phyloP scores from a whole-genome alignment of 306 rosid species.

The Corylus avellana region DNA sequence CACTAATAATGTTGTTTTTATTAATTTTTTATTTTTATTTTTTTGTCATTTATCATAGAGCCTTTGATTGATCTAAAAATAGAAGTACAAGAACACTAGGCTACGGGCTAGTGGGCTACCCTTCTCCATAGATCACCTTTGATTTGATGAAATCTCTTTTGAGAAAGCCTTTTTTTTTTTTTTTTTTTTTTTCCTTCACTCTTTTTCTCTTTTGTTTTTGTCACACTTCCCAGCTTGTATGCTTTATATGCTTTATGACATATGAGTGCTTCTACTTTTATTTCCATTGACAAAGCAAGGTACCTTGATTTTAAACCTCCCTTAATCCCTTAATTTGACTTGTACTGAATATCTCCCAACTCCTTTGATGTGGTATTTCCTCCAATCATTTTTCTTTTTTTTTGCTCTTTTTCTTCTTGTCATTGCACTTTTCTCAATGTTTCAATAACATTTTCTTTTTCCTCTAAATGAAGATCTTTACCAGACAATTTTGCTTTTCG shows the following conservation, averaged over 20 bases:
- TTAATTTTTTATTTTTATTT: too few relatives aligned
- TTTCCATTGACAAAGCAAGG: slow-evolving; percentile 18
- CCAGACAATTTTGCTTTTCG: not conserved
- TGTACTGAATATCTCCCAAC: not conserved
- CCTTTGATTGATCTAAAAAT: not conserved
- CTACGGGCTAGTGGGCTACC: too few relatives aligned
- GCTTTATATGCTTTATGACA: not conserved
- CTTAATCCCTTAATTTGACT: not conserved
- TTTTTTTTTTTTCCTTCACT: not conserved
- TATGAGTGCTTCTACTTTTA: slow-evolving; percentile 15
- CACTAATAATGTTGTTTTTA: not conserved
- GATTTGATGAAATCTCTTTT: not conserved
- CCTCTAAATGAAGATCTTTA: not conserved
- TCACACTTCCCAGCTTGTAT: not conserved
- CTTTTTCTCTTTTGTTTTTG: not conserved
- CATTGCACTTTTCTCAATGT: not conserved
- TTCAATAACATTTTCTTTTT: not conserved
- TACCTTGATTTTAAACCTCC: not conserved
- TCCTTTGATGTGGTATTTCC: not conserved
- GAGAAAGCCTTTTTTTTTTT: not conserved
- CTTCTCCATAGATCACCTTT: not conserved
- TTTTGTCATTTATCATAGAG: not conserved
- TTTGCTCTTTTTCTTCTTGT: not conserved
- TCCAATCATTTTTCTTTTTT: not conserved
- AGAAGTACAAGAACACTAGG: too few relatives aligned